Evolutionary conservation across 306 rosid genomes (phyloP).

Genomic region (Quercus berberidifolia): DNA sequence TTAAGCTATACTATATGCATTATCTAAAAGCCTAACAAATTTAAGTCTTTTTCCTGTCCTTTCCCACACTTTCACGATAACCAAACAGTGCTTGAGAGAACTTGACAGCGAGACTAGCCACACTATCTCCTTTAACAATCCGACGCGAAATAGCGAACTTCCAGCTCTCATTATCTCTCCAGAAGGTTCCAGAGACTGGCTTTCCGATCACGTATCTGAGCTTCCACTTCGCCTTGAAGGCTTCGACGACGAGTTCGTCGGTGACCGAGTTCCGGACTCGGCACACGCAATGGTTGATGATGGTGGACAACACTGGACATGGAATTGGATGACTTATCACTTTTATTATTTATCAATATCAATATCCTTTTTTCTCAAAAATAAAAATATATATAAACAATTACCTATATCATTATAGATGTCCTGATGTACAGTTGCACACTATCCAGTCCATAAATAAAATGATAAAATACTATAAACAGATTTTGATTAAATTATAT

Average conservation of each 20-base stretch:
- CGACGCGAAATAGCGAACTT: conserved; percentile 81
- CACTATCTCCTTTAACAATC: conserved; percentile 60
- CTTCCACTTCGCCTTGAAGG: conserved; percentile 73
- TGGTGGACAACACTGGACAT: too few species aligned
- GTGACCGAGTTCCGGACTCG: conserved; percentile 82
- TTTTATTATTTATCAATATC: too few species aligned
- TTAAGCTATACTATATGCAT: too few species aligned
- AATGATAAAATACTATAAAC: too few species aligned
- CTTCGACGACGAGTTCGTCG: conserved; percentile 48
- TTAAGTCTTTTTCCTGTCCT: background rate
- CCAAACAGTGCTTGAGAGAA: conserved; percentile 4
- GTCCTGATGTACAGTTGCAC: too few species aligned
- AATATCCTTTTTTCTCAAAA: too few species aligned
- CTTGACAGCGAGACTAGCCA: conserved; percentile 89
- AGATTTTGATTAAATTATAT: too few species aligned
- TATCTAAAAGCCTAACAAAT: too few species aligned
- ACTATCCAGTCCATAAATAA: too few species aligned
- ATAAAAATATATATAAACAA: too few species aligned
- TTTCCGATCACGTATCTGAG: conserved; percentile 19
- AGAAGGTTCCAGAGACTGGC: conserved; percentile 57
- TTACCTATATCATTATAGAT: too few species aligned
- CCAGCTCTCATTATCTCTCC: conserved; percentile 68
- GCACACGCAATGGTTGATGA: conserved; percentile 47
- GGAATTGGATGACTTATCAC: too few species aligned
- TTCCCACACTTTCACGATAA: conserved; percentile 4